These are phyloP conservation scores for Buddleja alternifolia DNA, from an alignment of 257 asterid species.

Conservation along the genomic window DNA sequence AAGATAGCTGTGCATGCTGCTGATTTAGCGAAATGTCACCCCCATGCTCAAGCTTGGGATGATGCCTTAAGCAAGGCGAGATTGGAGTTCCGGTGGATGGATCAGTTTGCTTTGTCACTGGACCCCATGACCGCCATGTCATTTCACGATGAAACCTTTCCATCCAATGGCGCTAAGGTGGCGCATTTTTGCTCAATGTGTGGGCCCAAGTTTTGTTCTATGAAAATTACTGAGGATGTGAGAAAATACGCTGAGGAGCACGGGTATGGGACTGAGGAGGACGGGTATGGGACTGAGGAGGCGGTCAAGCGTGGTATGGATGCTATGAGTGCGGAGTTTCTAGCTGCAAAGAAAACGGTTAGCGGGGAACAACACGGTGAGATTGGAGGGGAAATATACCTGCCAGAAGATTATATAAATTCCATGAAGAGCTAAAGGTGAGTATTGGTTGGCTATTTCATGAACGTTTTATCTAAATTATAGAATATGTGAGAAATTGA, in stretches of 20 bases:
- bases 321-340: slow-evolving; percentile 88
- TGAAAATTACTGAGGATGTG: slow-evolving; percentile 97
- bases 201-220: slow-evolving; percentile 94
- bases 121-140: slow-evolving; percentile 97
- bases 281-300: slow-evolving; percentile 93
- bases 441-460: too few species aligned
- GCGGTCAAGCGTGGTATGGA: slow-evolving; percentile 88
- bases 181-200: slow-evolving; percentile 99
- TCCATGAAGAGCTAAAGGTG: slow-evolving; percentile 51
- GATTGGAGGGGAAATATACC: slow-evolving; percentile 92
- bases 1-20: slow-evolving; percentile 97
- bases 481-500: too few species aligned
- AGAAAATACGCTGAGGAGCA: slow-evolving; percentile 93
- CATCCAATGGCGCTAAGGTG: slow-evolving; percentile 96
- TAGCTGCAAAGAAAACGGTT: slow-evolving; percentile 82
- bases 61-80: slow-evolving; percentile 95
- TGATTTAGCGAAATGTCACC: slow-evolving; percentile 84
- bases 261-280: slow-evolving; percentile 95
- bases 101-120: slow-evolving; percentile 88
- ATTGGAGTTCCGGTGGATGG: slow-evolving; percentile 97
- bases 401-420: slow-evolving; percentile 68
- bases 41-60: slow-evolving; percentile 93
- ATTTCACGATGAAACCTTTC: slow-evolving; percentile 88
- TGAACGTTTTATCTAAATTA: too few species aligned
- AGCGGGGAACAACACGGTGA: slow-evolving; percentile 98